Evolutionary conservation across 495 filamentous ascomycete genomes (phyloP), one percentile per base, ranked within the genome.

Genomic region (Amphirosellinia nigrospora): DNA sequence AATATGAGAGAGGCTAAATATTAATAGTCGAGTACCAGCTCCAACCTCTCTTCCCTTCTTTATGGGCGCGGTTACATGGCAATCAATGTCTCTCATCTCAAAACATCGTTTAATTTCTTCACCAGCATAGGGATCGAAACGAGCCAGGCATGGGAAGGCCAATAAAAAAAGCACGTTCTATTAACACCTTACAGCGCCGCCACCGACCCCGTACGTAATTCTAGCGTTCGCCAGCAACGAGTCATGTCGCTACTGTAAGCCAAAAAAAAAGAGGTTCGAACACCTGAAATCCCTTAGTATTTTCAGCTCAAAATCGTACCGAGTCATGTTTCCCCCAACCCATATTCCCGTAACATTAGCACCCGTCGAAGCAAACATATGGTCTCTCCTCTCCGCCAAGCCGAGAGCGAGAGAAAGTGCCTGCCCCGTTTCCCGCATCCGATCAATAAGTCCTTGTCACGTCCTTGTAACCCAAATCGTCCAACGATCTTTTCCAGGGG

Each of bases 371-470:
- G 32, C 55, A 15, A 7, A 53, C 50, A 53, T 2, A 3, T 23
- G 15, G 6, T 13, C 23, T 53, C 50, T 53, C 50, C 9, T 4
- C 26, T 53, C 23, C 30, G 50, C 50, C 0, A 7, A 21, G 50
- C 30, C 26, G 50, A 53, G 50, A 7, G 41, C 43, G 43, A 48
- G 45, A 30, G 23, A 52, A 15, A 46, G 43, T 46, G 21, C 50
- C 26, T 53, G 50, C 50, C 26, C 50, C 50, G 50, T 30, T 52
- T 13, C 26, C n/a, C 48, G 10, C 13, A 53, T 53, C 50, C 50
- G 13, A 53, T 53, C 50, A 58, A 58, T 58, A 58, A 58, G 32
- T 58, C 55, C 55, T 58, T 56, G 55, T 58, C 55, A 58, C 55
- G 55, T 58, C 38, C 8, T 58, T 32, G 55, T 58, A 58, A 58